Evolutionary conservation across 2,329 filamentous ascomycete species (phyloP).

Genomic region (Phaeomoniella chlamydospora): DNA sequence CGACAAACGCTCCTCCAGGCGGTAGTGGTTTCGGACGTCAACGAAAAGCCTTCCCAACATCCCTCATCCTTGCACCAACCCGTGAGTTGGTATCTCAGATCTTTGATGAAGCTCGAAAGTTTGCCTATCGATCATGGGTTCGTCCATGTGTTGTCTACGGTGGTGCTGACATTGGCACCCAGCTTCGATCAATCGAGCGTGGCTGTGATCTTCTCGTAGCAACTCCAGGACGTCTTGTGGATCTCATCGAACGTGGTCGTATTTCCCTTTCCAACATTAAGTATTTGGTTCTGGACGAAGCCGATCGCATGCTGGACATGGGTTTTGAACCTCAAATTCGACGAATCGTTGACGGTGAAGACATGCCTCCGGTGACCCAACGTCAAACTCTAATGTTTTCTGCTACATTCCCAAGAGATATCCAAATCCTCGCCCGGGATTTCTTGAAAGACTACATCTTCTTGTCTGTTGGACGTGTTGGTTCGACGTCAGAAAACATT

Average conservation of each 20-base stretch:
- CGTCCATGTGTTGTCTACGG: constrained; percentile 97
- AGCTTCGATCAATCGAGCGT: constrained; percentile 95
- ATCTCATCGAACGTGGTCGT: constrained; percentile 94
- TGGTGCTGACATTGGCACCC: constrained; percentile 95
- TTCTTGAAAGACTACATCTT: constrained; percentile 99
- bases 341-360: constrained; percentile 93
- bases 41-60: constrained; percentile 95
- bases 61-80: constrained; percentile 87
- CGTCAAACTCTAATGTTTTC: constrained; percentile 99
- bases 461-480: constrained; percentile 94
- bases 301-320: constrained; percentile 99
- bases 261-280: constrained; percentile 98
- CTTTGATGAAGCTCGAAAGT: constrained; percentile 94
- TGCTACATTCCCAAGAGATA: constrained; percentile 96
- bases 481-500: constrained; percentile 99
- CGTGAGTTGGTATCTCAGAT: constrained; percentile 98
- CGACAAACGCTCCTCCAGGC: constrained; percentile 46
- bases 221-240: constrained; percentile 91
- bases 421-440: constrained; percentile 96
- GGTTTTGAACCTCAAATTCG: constrained; percentile 99
- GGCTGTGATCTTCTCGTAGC: constrained; percentile 95
- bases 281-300: constrained; percentile 96
- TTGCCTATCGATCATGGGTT: constrained; percentile 97
- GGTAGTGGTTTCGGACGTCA: constrained; percentile 63
- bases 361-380: constrained; percentile 72